These are phyloP conservation scores for Neofusicoccum sp. DNA, from an alignment of 2,329 filamentous ascomycete genomes.

Conservation along the genomic window DNA sequence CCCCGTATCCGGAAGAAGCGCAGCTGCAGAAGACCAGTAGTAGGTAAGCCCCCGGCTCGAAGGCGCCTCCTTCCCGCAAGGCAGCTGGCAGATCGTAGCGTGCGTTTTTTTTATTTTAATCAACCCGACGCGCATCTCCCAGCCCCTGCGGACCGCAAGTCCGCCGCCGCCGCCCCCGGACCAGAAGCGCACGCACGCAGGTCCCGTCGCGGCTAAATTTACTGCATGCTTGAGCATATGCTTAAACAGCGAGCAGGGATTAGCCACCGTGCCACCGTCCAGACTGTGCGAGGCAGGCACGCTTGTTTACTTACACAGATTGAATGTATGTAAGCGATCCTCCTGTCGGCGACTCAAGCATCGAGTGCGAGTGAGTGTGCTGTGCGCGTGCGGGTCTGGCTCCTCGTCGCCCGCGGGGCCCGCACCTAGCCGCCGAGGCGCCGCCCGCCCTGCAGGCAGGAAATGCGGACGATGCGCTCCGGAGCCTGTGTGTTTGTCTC, in stretches of 20 bases:
- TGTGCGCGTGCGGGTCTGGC: too few relatives aligned
- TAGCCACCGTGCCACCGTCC: not conserved
- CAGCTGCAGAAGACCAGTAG: too few relatives aligned
- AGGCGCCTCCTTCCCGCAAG: not conserved
- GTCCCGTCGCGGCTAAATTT: not conserved
- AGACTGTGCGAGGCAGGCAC: too few relatives aligned
- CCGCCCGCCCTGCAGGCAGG: not conserved
- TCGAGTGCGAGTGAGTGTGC: too few relatives aligned
- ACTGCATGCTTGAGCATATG: constrained; percentile 2
- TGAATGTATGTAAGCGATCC: too few relatives aligned
- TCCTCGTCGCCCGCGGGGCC: too few relatives aligned
- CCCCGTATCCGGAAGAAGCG: not conserved
- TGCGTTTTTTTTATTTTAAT: not conserved
- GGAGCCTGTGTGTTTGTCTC: not conserved
- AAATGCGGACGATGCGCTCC: not conserved
- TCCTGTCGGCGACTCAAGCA: too few relatives aligned
- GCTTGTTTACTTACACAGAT: too few relatives aligned
- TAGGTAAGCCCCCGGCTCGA: not conserved
- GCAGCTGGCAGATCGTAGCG: not conserved
- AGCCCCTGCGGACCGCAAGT: constrained; percentile 7
- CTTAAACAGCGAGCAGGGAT: constrained; percentile 7
- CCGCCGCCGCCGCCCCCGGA: not conserved
- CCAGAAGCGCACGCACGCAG: not conserved
- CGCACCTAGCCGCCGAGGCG: not conserved
- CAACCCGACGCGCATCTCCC: constrained; percentile 12